phyloP scores from a whole-genome alignment of 1,284 basidiomycete species.

The Ceratobasidium sp. region DNA sequence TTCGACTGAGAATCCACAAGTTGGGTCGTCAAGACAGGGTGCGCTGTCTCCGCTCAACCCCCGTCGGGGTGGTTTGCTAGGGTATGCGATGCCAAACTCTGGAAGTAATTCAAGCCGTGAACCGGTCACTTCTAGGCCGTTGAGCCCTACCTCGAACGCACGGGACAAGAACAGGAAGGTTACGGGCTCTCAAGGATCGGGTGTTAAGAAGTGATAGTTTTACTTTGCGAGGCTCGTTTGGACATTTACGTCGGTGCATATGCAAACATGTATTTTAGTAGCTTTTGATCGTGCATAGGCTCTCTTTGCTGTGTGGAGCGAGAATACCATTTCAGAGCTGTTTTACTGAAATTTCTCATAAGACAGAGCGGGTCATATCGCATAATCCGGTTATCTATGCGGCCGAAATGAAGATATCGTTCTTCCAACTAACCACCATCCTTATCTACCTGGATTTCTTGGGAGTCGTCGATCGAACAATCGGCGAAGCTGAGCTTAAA shows the following conservation, averaged over 20 bases:
- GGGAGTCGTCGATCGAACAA: too few relatives aligned
- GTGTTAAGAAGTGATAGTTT: conserved; percentile 16
- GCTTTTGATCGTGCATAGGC: not conserved
- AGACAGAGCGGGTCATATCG: too few relatives aligned
- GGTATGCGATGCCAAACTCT: conserved; percentile 34
- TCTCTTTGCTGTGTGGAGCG: too few relatives aligned
- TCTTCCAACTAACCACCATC: not conserved
- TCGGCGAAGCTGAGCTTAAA: too few relatives aligned
- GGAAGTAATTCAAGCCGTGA: conserved; percentile 18
- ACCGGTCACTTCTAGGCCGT: not conserved
- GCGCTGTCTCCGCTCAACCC: conserved; percentile 46
- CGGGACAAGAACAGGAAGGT: conserved; percentile 32
- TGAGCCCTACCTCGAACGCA: conserved; percentile 38
- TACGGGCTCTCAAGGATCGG: conserved; percentile 4
- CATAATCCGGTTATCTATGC: too few relatives aligned
- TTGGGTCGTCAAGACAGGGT: conserved; percentile 29
- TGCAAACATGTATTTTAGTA: conserved; percentile 34
- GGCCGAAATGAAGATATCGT: too few relatives aligned
- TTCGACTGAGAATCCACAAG: conserved; percentile 18
- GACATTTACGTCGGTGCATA: conserved; percentile 6
- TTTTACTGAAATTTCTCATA: too few relatives aligned
- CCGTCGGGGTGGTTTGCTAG: conserved; percentile 28
- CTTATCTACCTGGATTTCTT: not conserved
- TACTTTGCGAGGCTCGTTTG: not conserved
- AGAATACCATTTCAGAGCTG: too few relatives aligned